Base-by-base conservation (phyloP, 768 basidiomycete species). In the Podaxis sp. region DNA sequence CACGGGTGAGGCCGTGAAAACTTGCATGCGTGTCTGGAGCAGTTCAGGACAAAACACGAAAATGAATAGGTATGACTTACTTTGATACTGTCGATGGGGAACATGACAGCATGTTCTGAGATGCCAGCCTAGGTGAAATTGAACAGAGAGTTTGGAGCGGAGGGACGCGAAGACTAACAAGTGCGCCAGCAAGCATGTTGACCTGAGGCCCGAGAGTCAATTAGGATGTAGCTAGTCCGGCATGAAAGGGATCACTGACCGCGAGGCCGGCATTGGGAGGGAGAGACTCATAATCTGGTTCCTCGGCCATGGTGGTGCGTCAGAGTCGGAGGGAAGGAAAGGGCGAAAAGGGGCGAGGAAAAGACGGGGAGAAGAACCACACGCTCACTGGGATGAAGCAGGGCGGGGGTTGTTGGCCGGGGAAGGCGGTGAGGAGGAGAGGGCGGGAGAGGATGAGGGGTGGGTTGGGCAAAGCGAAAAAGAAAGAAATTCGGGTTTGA, bases 41-140 rank as follows among this genome's bases (percentile, higher is more conserved):
- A 37, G 28, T 50, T 61, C 50, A 63, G 57, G 57, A 60, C 44
- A 42, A 42, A 18, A 47, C 32, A 21, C 46, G 48, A 13, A 37
- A 25, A 50, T 25, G 57, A 50, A 36, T 3, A 28, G 25, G 53
- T 10, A 13, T 50, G 10, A 76, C 88, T 62, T 61, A 92, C 97
- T 82, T 99, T 99, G 72, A 99, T 98, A 69, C 93, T 96, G 77
- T 99, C 97, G 64, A 98, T 79, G 4, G 97, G 97, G 72, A 92
- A 99, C 90, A 99, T 98, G 71, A 97, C 94, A 32, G 95, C 91
- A 77, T 99, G 97, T 73, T 99, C 97, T 57, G 95, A 95, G 67
- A 99, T 98, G 62, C 97, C 97, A 67, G 97, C 97, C 95, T 96
- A 71, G 56, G 59, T 62, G 35, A 61, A 44, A 46, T 52, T 63